phyloP scores from a whole-genome alignment of 2,329 filamentous ascomycete genomes.

The Penicillium expansum region DNA sequence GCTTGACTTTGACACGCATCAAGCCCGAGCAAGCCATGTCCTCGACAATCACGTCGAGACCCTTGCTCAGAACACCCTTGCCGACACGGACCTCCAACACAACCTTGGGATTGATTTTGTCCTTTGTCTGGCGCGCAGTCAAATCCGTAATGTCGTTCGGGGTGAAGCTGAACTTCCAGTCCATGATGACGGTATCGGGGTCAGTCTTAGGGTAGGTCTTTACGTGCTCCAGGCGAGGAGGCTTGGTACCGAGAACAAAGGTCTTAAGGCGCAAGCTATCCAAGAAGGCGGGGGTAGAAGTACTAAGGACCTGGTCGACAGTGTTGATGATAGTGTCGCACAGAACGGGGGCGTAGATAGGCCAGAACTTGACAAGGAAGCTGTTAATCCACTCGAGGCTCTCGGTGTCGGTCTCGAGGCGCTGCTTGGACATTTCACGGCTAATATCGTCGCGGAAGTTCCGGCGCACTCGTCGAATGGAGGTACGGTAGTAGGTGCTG shows the following conservation, averaged over 20 bases:
- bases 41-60: slow-evolving; percentile 94
- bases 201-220: slow-evolving; percentile 96
- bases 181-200: slow-evolving; percentile 95
- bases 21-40: slow-evolving; percentile 94
- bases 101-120: slow-evolving; percentile 95
- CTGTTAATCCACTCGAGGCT: slow-evolving; percentile 99
- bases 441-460: slow-evolving; percentile 95
- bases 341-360: slow-evolving; percentile 92
- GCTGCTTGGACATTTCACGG: slow-evolving; percentile 82
- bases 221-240: slow-evolving; percentile 93
- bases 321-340: slow-evolving; percentile 89
- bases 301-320: slow-evolving; percentile 93
- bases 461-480: slow-evolving; percentile 83
- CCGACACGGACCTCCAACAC: slow-evolving; percentile 92
- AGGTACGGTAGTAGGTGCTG: slow-evolving; percentile 94
- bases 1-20: slow-evolving; percentile 96
- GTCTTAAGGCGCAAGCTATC: slow-evolving; percentile 92
- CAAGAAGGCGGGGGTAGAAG: slow-evolving; percentile 84
- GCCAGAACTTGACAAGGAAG: slow-evolving; percentile 98
- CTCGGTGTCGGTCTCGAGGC: slow-evolving; percentile 84
- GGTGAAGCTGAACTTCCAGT: slow-evolving; percentile 99
- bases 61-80: slow-evolving; percentile 96
- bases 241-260: slow-evolving; percentile 91
- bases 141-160: slow-evolving; percentile 91
- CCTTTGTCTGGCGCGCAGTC: slow-evolving; percentile 83